Evolutionary conservation across 768 basidiomycete species (phyloP), one percentile per base, ranked within the genome.

Genomic region (Heimioporus sp.): DNA sequence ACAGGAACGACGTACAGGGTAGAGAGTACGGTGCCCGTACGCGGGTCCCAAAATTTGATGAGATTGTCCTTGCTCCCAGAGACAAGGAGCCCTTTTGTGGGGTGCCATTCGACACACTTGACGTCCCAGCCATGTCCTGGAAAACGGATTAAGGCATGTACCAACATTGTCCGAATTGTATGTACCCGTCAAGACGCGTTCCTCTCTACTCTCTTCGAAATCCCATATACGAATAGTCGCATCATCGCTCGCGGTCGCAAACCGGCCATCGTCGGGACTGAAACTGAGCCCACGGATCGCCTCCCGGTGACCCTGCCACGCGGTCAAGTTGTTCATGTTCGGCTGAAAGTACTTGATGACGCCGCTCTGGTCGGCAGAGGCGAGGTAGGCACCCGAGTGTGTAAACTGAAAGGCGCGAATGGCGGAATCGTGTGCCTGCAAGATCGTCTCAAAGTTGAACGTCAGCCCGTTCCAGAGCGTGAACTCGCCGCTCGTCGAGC

Each of bases 101-200:
- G 93, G 72, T 99, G 97, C 97, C 97, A 99, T 73, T 98, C 89
- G 1, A 98, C 93, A 54, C 93, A 97, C 65, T 95, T 90, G 19
- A 99, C 97, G 62, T 99, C 97, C 94, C 95, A 98, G 5, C 95
- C 94, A 61, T 98, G 96, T n/a, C 94, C 94, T 93, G 45, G 31
- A 36, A 36, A 48, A 73, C 39, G 28, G 5, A n/a, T 55, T 12
- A 59, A 28, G n/a, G 36, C 28, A 9, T n/a, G 28, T n/a, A 46
- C 24, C 24, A 6, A 28, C 24, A 28, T 28, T 35, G 11, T 16
- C 35, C 16, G 13, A 15, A 35, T 13, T 5, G 13, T 13, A 16
- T 59, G 21, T 53, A 86, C 94, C 95, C 35, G 90, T 90, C 58
- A 98, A 74, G 1, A 86, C 84, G 53, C 86, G 85, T 72, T 98